A percentile compares a stretch with the other conserved stretches of the same genome.
These are phyloP conservation scores for Xylaria hypoxylon DNA, from an alignment of 2,329 filamentous ascomycete species.

Conservation along the genomic window DNA sequence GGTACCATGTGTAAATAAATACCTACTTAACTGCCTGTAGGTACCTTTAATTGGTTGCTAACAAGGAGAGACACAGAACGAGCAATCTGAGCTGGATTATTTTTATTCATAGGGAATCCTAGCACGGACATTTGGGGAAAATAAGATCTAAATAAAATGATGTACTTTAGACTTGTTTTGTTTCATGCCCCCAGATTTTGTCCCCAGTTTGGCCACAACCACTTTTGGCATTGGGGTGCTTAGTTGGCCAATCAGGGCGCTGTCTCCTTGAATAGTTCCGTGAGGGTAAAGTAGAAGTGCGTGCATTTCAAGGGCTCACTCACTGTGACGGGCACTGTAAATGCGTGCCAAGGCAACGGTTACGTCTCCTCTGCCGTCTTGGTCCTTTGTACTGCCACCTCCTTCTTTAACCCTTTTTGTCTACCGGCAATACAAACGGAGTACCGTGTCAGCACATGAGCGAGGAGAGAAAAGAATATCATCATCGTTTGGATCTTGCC, in stretches of 20 bases:
- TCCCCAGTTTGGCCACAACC: not conserved
- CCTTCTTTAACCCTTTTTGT: constrained; percentile 19
- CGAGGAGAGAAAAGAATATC: not conserved
- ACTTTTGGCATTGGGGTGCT: not conserved
- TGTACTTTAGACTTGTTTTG: not conserved
- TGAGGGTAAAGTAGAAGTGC: too few relatives aligned
- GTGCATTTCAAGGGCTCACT: too few relatives aligned
- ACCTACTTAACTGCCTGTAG: too few relatives aligned
- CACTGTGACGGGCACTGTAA: not conserved
- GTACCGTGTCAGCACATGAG: constrained; percentile 12
- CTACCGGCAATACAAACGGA: constrained; percentile 4
- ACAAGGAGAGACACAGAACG: too few relatives aligned
- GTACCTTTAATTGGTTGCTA: too few relatives aligned
- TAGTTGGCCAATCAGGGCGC: not conserved
- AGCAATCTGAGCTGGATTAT: too few relatives aligned
- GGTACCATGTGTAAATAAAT: too few relatives aligned
- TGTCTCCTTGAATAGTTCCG: not conserved
- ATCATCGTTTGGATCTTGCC: not conserved
- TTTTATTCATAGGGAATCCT: not conserved
- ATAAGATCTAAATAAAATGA: not conserved
- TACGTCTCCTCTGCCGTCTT: constrained; percentile 20
- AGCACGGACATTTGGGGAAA: too few relatives aligned
- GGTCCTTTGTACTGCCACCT: constrained; percentile 22
- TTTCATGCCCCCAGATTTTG: constrained; percentile 13
- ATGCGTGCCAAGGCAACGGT: constrained; percentile 28